Evolutionary conservation across 768 basidiomycete species (phyloP).

Genomic region (Leccinum incarnatum): DNA sequence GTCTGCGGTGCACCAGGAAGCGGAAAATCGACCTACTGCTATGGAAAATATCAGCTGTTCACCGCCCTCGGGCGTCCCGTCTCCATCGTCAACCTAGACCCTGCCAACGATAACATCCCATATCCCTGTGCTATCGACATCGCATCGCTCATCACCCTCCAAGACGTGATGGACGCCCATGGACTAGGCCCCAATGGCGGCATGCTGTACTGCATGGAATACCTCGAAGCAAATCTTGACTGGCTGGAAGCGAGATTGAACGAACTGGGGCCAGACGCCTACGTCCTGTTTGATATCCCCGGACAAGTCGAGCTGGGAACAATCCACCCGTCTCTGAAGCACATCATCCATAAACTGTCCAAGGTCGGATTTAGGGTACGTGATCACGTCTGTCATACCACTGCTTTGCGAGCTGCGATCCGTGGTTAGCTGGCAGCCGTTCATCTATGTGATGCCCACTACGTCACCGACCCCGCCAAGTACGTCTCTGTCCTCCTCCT

Average conservation of each 20-base stretch:
- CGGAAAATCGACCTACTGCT: slow-evolving; percentile 87
- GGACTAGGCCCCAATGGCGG: slow-evolving; percentile 93
- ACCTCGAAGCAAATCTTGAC: slow-evolving; percentile 92
- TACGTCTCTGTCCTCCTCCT: slow-evolving; percentile 91
- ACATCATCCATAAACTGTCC: slow-evolving; percentile 64
- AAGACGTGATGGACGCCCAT: slow-evolving; percentile 82
- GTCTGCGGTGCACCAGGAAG: slow-evolving; percentile 85
- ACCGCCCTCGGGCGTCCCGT: slow-evolving; percentile 84
- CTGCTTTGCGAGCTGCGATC: not conserved
- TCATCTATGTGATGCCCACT: slow-evolving; percentile 95
- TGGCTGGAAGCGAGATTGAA: slow-evolving; percentile 71
- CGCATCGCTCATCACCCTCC: slow-evolving; percentile 78
- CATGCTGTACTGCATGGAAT: slow-evolving; percentile 96
- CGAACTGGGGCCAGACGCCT: slow-evolving; percentile 69
- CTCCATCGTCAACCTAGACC: slow-evolving; percentile 92
- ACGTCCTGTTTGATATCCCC: slow-evolving; percentile 92
- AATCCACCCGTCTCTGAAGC: slow-evolving; percentile 87
- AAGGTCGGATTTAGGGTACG: slow-evolving; percentile 86
- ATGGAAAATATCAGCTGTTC: slow-evolving; percentile 86
- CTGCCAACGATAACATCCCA: slow-evolving; percentile 85
- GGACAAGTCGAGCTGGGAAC: slow-evolving; percentile 98
- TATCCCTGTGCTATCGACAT: slow-evolving; percentile 92
- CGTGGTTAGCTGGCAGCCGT: slow-evolving; percentile 78
- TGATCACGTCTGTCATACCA: slow-evolving; percentile 18
- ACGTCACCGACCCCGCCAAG: slow-evolving; percentile 94